Evolutionary conservation across 2,329 filamentous ascomycete species (phyloP), one percentile per base, ranked within the genome.

Genomic region (Verticillium longisporum): DNA sequence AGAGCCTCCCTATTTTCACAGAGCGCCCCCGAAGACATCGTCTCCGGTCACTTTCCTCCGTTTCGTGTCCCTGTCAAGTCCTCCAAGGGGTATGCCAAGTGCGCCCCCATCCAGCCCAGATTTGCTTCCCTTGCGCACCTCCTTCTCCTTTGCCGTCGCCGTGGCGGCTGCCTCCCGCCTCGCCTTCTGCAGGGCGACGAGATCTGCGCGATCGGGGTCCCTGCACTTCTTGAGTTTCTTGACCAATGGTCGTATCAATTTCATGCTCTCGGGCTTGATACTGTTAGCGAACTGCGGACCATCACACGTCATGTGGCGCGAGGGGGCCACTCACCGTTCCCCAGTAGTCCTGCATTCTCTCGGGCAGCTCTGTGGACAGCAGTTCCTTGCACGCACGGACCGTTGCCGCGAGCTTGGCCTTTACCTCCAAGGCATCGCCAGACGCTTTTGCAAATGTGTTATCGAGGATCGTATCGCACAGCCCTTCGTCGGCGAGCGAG

Each of bases 201-300:
- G 74, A 71, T 93, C 88, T 54, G 83, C 85, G 61, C 90, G 85
- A 66, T 91, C 88, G 0, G 90, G 89, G 68, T 94, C 90, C 61
- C 87, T 80, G 67, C 90, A 93, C 67, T 82, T 84, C 63, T 84
- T 85, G n/a, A 93, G 78, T 71, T 91, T 92, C 73, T 83, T 86
- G n/a, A 86, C 81, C 13, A 91, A 74, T 0, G 82, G 81, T 53
- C 83, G 84, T 66, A 86, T 80, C 31, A 82, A 74, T 58, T 79
- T 77, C 66, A 72, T 74, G 61, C 71, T 75, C 61, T 80, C 83
- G 64, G 74, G 73, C 77, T 80, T 64, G 69, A 69, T 21, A 66
- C 67, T 70, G 65, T 78, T 74, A 68, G 66, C 58, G 53, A 53
- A 1, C 58, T 31, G 31, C 2, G 53, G 50, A 1, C 58, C 31